Percentiles rank a stretch among this genome's conserved stretches.
phyloP scores from a whole-genome alignment of 768 basidiomycete genomes.

The Aureoboletus auriporus region DNA sequence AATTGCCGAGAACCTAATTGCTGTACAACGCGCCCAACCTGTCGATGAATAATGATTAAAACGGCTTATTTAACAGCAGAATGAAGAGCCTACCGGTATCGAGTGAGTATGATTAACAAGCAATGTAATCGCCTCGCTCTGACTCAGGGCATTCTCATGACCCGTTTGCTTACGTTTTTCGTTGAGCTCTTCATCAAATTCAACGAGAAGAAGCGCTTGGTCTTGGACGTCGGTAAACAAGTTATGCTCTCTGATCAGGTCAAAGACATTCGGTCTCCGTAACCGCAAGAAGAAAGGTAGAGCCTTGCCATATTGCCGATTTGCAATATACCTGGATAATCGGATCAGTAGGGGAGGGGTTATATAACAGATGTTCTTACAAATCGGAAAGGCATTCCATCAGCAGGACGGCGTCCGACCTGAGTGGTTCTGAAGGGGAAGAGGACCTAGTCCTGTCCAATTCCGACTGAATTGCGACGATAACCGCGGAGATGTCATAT shows the following conservation, averaged over 20 bases:
- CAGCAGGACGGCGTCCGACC: constrained; percentile 55
- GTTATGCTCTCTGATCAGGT: constrained; percentile 90
- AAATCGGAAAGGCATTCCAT: constrained; percentile 95
- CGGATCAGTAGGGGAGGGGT: background rate
- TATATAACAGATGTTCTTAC: constrained; percentile 36
- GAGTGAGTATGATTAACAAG: constrained; percentile 94
- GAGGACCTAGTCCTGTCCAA: constrained; percentile 60
- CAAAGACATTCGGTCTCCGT: constrained; percentile 85
- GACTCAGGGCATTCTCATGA: constrained; percentile 34
- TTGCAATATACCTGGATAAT: constrained; percentile 66
- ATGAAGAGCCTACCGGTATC: constrained; percentile 66
- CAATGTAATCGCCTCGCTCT: constrained; percentile 79
- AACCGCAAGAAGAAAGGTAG: constrained; percentile 86
- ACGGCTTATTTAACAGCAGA: background rate
- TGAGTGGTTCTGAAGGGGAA: constrained; percentile 39
- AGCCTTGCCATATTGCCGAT: constrained; percentile 92
- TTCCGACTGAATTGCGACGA: constrained; percentile 83
- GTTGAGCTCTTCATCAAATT: constrained; percentile 89
- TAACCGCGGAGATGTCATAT: constrained; percentile 83
- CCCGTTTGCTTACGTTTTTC: constrained; percentile 48
- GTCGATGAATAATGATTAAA: constrained; percentile 1
- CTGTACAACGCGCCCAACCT: constrained; percentile 86
- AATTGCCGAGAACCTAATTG: constrained; percentile 74
- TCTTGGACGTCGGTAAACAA: constrained; percentile 94
- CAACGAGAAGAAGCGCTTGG: constrained; percentile 86